phyloP scores from a whole-genome alignment of 495 filamentous ascomycete species.

The Pyronema domesticum region DNA sequence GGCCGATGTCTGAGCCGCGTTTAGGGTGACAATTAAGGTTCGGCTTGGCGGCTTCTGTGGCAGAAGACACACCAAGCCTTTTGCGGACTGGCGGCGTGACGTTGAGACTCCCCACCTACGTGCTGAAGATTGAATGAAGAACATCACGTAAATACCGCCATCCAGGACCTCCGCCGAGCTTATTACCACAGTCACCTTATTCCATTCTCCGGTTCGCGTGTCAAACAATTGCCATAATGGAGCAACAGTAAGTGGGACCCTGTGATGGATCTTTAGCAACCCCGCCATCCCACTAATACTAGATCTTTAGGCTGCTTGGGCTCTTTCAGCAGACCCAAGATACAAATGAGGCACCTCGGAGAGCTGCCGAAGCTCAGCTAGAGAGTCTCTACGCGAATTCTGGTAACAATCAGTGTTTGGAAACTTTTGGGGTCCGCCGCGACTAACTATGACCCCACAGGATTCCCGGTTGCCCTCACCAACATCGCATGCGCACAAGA shows the following conservation, averaged over 20 bases:
- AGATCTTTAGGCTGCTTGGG: background rate
- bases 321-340: background rate
- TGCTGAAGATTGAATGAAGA: background rate
- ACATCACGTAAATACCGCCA: too few relatives aligned
- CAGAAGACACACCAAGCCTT: too few relatives aligned
- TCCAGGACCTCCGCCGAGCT: too few relatives aligned
- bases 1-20: too few relatives aligned
- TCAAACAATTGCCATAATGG: conserved; percentile 7
- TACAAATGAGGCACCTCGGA: conserved; percentile 16
- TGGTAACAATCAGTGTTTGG: conserved; percentile 6
- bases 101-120: too few relatives aligned
- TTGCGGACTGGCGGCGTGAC: too few relatives aligned
- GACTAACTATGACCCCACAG: conserved; percentile 25
- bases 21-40: too few relatives aligned
- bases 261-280: too few relatives aligned
- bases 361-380: conserved; percentile 22
- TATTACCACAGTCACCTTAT: too few relatives aligned
- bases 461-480: conserved; percentile 58
- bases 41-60: too few relatives aligned
- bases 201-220: too few relatives aligned
- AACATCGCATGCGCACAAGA: conserved; percentile 59
- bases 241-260: conserved; percentile 19
- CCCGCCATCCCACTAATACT: background rate
- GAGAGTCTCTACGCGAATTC: conserved; percentile 14
- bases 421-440: background rate